Conservation (phyloP, 345 rosid genomes). For the Hypericum androsaemum region DNA sequence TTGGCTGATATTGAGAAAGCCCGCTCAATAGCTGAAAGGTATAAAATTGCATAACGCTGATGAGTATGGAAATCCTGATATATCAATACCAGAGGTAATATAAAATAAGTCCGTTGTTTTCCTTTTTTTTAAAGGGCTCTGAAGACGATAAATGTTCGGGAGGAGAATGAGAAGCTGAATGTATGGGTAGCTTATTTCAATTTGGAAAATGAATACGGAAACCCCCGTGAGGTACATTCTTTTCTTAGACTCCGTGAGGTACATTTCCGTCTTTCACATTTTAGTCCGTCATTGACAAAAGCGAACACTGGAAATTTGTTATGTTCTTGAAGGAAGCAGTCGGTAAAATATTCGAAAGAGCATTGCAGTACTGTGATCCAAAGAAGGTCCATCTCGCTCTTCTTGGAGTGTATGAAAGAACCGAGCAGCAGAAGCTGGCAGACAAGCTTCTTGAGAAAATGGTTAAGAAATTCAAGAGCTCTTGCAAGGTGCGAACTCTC, state of each 20-base stretch:
- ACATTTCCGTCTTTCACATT: background rate
- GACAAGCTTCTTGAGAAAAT: constrained; percentile 67
- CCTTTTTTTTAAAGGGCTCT: constrained; percentile 56
- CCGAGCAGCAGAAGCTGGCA: constrained; percentile 62
- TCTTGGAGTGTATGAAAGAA: constrained; percentile 74
- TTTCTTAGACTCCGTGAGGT: background rate
- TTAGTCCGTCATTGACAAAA: background rate
- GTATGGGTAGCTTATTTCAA: constrained; percentile 95
- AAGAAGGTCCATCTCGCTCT: constrained; percentile 75
- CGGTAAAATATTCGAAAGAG: constrained; percentile 68
- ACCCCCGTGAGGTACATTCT: constrained; percentile 70
- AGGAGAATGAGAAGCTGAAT: constrained; percentile 90
- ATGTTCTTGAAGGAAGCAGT: constrained; percentile 60
- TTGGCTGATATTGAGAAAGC: constrained; percentile 84
- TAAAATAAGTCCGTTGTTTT: background rate
- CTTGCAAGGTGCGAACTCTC: constrained; percentile 60
- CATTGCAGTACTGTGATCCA: constrained; percentile 78
- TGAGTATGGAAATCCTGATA: background rate
- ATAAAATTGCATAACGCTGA: background rate
- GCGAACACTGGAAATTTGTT: constrained; percentile 4
- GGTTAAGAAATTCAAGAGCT: constrained; percentile 79
- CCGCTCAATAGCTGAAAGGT: constrained; percentile 91
- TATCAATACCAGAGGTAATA: background rate
- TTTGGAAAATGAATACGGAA: constrained; percentile 88
- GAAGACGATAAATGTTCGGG: constrained; percentile 74